These are phyloP conservation scores for Begonia loranthoides DNA, from an alignment of 306 rosid genomes.

Conservation along the genomic window DNA sequence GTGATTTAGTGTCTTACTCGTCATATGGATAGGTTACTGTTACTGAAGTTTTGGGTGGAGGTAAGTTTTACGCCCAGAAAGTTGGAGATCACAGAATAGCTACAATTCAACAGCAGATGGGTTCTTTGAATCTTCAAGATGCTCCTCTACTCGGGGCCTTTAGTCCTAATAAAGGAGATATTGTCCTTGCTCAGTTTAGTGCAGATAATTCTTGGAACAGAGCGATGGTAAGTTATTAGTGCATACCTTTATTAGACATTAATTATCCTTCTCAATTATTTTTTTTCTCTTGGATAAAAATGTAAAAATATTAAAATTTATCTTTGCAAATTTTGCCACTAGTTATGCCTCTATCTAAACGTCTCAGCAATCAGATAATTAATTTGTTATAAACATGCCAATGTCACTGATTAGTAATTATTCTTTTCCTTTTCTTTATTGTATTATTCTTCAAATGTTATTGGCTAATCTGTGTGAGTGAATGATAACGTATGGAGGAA, in stretches of 20 bases:
- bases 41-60: conserved; percentile 84
- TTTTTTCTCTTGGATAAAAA: not conserved
- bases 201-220: conserved; percentile 86
- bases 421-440: no score
- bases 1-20: conserved; percentile 15
- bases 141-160: conserved; percentile 81
- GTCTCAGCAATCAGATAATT: no score
- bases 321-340: no score
- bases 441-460: no score
- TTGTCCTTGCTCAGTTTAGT: conserved; percentile 73
- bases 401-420: no score
- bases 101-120: conserved; percentile 72
- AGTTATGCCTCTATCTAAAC: no score
- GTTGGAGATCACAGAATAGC: conserved; percentile 81
- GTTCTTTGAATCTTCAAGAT: conserved; percentile 78
- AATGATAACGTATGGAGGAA: no score
- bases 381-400: no score
- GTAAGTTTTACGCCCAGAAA: conserved; percentile 78
- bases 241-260: not conserved
- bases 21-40: conserved; percentile 45
- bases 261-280: not conserved
- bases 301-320: no score
- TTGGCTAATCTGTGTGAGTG: no score
- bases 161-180: conserved; percentile 88
- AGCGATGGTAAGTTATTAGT: conserved; percentile 62